phyloP scores from a whole-genome alignment of 164 flowering plant genomes.

The Umbellularia californica region DNA sequence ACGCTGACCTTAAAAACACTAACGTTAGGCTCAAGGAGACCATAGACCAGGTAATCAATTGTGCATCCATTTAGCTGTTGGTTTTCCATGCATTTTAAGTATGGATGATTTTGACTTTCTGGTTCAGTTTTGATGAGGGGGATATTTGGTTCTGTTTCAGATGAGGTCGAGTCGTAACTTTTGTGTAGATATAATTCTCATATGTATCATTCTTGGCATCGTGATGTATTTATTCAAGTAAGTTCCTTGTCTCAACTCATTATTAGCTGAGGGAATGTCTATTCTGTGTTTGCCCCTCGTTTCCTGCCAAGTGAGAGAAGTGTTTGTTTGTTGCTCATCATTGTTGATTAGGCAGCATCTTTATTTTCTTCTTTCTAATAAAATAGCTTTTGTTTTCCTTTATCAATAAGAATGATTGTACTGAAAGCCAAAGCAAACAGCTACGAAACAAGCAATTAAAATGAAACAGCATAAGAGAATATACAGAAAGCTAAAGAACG shows the following conservation, averaged over 20 bases:
- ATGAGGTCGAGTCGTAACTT: conserved; percentile 91
- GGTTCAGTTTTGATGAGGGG: background rate
- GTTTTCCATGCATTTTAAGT: background rate
- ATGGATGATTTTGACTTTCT: background rate
- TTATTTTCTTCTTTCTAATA: too few relatives aligned
- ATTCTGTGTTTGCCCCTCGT: background rate
- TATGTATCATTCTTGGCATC: conserved; percentile 84
- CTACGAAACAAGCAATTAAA: too few relatives aligned
- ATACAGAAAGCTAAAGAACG: too few relatives aligned
- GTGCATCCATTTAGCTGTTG: background rate
- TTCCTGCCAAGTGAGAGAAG: background rate
- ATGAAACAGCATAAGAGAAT: too few relatives aligned
- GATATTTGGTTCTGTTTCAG: conserved; percentile 37
- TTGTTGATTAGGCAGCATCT: background rate
- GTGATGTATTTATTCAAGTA: conserved; percentile 97
- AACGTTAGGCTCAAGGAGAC: conserved; percentile 94
- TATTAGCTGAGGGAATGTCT: background rate
- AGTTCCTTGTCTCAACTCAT: conserved; percentile 21
- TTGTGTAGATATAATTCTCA: conserved; percentile 85
- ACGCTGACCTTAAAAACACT: conserved; percentile 90
- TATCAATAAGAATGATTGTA: too few relatives aligned
- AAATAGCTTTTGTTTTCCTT: too few relatives aligned
- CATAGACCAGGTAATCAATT: conserved; percentile 64
- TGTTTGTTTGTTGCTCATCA: background rate
- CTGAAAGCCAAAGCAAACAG: too few relatives aligned